A percentile compares a stretch with the other conserved stretches of the same genome.
Conservation (phyloP, 805 yeast genomes). For the Vanderwaltozyma tropicalis region DNA sequence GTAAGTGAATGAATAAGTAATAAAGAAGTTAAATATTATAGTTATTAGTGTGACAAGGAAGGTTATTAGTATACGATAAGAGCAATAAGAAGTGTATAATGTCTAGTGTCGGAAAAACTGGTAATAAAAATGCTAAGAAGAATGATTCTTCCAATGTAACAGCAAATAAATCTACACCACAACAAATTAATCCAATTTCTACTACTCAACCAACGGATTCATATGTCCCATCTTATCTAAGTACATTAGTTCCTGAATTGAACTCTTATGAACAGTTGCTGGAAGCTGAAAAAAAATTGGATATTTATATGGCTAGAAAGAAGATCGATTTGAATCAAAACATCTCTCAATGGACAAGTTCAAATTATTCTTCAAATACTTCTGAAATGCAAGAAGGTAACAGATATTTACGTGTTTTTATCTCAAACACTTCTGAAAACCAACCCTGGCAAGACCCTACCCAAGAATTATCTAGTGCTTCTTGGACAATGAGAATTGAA, state of each 20-base stretch:
- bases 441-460: constrained; percentile 70
- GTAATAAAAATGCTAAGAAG: neutral
- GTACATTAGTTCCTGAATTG: constrained; percentile 53
- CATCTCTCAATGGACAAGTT: constrained; percentile 32
- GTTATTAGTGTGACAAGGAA: too few species aligned
- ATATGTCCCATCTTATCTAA: constrained; percentile 38
- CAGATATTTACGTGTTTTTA: constrained; percentile 64
- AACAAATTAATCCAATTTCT: constrained; percentile 22
- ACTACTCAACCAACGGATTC: constrained; percentile 41
- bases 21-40: too few species aligned
- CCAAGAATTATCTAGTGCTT: constrained; percentile 30
- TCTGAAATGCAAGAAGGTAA: constrained; percentile 4
- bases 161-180: neutral
- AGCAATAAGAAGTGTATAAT: too few species aligned
- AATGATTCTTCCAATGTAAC: neutral
- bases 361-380: constrained; percentile 19
- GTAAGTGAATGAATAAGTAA: too few species aligned
- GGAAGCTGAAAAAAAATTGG: constrained; percentile 76
- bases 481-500: constrained; percentile 84
- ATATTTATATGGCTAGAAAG: constrained; percentile 72
- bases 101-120: neutral
- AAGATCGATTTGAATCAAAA: constrained; percentile 75
- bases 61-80: too few species aligned
- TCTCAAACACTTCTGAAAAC: constrained; percentile 72
- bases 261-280: constrained; percentile 56